Evolutionary conservation across 2,329 filamentous ascomycete genomes (phyloP).

Genomic region (Botryotinia narcissicola): DNA sequence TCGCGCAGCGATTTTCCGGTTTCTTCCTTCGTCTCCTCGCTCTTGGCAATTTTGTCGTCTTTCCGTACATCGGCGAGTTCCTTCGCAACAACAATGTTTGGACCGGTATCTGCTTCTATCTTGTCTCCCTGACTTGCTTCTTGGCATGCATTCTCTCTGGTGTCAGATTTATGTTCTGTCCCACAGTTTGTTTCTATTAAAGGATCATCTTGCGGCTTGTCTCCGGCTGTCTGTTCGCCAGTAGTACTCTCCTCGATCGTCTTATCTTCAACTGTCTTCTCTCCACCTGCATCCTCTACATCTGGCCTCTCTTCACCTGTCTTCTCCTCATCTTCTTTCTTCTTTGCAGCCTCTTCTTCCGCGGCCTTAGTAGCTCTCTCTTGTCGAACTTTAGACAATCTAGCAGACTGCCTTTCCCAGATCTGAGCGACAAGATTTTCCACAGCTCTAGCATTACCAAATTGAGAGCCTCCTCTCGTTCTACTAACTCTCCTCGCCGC

Average conservation of each 20-base stretch:
- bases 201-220: slow-evolving; percentile 46
- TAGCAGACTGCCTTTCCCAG: slow-evolving; percentile 51
- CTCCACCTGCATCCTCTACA: slow-evolving; percentile 35
- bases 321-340: slow-evolving; percentile 33
- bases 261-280: slow-evolving; percentile 10
- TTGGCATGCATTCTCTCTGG: background rate
- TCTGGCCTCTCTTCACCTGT: background rate
- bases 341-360: background rate
- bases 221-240: background rate
- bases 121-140: background rate
- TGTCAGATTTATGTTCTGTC: background rate
- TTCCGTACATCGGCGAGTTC: background rate
- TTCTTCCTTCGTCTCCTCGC: background rate
- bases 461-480: slow-evolving; percentile 61
- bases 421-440: slow-evolving; percentile 59
- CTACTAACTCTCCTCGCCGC: slow-evolving; percentile 59
- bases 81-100: background rate
- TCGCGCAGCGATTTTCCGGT: background rate
- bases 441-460: slow-evolving; percentile 68
- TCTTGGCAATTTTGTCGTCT: background rate
- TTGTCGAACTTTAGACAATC: slow-evolving; percentile 22
- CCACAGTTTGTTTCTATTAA: background rate
- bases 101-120: background rate
- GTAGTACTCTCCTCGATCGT: background rate
- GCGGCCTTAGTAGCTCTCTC: slow-evolving; percentile 5